phyloP scores from a whole-genome alignment of 176 grass and related monocot species.

The Saccharum spontaneum region DNA sequence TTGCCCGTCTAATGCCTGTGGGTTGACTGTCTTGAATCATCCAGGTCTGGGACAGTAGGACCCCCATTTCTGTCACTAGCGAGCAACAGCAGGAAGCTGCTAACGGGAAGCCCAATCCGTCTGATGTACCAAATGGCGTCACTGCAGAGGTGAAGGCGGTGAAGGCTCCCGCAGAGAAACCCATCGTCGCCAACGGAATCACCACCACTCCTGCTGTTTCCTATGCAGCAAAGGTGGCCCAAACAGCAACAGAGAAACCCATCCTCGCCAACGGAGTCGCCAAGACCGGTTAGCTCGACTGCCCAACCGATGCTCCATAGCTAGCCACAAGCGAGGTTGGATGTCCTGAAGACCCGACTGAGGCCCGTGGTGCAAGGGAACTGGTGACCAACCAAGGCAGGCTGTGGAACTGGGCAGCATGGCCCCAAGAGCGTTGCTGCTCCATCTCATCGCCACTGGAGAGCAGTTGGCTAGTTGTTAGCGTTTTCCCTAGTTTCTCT shows the following conservation, averaged over 20 bases:
- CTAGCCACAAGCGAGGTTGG: slow-evolving; percentile 10
- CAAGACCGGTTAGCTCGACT: slow-evolving; percentile 48
- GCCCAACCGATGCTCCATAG: slow-evolving; percentile 14
- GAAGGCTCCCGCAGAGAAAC: slow-evolving; percentile 52
- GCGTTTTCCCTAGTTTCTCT: slow-evolving; percentile 1
- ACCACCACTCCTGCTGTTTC: slow-evolving; percentile 26
- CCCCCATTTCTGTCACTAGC: slow-evolving; percentile 10
- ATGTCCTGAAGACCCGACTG: not conserved
- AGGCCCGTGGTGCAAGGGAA: not conserved
- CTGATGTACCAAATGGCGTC: slow-evolving; percentile 33
- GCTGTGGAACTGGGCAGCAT: slow-evolving; percentile 22
- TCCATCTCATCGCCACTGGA: slow-evolving; percentile 20
- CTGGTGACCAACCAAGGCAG: slow-evolving; percentile 19
- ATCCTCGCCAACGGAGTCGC: slow-evolving; percentile 27
- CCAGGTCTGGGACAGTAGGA: slow-evolving; percentile 75
- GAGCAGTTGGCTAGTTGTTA: slow-evolving; percentile 44
- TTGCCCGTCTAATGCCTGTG: not conserved
- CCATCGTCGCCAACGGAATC: no score
- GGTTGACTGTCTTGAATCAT: not conserved
- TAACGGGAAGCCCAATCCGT: slow-evolving; percentile 46
- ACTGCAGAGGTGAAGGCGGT: slow-evolving; percentile 50
- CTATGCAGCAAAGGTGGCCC: slow-evolving; percentile 45
- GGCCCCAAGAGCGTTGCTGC: slow-evolving; percentile 25
- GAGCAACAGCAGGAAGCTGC: slow-evolving; percentile 60
- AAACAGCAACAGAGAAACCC: slow-evolving; percentile 34